A percentile compares a stretch with the other conserved stretches of the same genome.
These are phyloP conservation scores for Rostrohypoxylon terebratum DNA, from an alignment of 495 filamentous ascomycete genomes.

Conservation along the genomic window DNA sequence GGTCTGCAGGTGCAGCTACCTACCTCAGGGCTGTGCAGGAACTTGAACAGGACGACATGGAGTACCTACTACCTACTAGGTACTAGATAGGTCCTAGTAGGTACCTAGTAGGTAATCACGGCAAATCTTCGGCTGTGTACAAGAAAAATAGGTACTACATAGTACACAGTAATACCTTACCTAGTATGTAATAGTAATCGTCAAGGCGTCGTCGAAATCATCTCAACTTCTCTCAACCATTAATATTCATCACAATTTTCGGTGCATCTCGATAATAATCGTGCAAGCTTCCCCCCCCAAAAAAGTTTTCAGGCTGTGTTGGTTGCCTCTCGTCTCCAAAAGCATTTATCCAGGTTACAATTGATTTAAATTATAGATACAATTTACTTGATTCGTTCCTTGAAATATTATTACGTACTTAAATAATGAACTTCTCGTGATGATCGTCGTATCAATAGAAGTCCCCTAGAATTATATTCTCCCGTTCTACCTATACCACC, in stretches of 20 bases:
- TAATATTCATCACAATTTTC: background rate
- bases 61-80: no score
- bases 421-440: background rate
- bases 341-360: slow-evolving; percentile 2
- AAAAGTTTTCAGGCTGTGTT: background rate
- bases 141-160: background rate
- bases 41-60: no score
- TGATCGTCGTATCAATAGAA: background rate
- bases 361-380: background rate
- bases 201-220: no score
- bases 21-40: no score
- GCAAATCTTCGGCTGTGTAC: background rate
- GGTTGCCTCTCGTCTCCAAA: background rate
- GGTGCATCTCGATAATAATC: no score
- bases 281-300: no score
- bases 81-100: no score
- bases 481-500: background rate
- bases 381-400: background rate
- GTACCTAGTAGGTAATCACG: background rate
- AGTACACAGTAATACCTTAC: background rate
- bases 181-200: background rate
- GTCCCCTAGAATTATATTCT: background rate
- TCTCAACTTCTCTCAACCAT: background rate
- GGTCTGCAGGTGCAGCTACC: no score
- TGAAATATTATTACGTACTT: slow-evolving; percentile 2